Evolutionary conservation across 768 basidiomycete species (phyloP), one percentile per base, ranked within the genome.

Genomic region (Naematelia encephala): DNA sequence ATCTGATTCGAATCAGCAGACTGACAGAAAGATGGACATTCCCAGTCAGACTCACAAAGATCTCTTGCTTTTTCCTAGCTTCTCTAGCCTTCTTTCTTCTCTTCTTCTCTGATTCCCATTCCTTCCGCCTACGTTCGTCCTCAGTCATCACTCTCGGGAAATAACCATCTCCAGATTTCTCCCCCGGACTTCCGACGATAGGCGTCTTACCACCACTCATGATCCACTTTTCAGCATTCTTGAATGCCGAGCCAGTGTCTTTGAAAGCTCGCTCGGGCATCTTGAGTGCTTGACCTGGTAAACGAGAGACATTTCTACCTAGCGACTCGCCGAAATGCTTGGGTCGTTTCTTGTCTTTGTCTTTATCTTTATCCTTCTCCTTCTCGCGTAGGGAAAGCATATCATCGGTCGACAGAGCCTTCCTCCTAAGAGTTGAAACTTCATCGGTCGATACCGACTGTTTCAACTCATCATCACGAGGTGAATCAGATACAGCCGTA

Each of bases 21-120:
- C n/a, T n/a, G n/a, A n/a, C n/a, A n/a, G n/a, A n/a, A n/a, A 28
- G 48, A 5, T 2, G 5, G 50, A 13, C 14, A 22, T 10, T 21
- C 29, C 25, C n/a, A n/a, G n/a, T n/a, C n/a, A n/a, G n/a, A 79
- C 85, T 67, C 69, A 89, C 89, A 73, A 84, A 90, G 57, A 90
- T 82, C 76, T 90, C 86, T 3, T 86, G 85, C 75, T 86, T 86
- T 79, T 83, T 85, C 70, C 86, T 80, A 73, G 86, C 78, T 57
- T 79, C 78, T 70, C 76, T 78, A 14, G 70, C 75, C 73, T 80
- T 80, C 70, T 79, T 79, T 63, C 74, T 78, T 52, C 76, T 76
- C 61, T 70, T 77, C 70, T 77, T 82, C 70, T 80, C 82, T 54
- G 75, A 76, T 57, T 79, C 79, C 74, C 76, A 77, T 49, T 76